phyloP scores from a whole-genome alignment of 495 filamentous ascomycete species.

The Podospora tetraspora region DNA sequence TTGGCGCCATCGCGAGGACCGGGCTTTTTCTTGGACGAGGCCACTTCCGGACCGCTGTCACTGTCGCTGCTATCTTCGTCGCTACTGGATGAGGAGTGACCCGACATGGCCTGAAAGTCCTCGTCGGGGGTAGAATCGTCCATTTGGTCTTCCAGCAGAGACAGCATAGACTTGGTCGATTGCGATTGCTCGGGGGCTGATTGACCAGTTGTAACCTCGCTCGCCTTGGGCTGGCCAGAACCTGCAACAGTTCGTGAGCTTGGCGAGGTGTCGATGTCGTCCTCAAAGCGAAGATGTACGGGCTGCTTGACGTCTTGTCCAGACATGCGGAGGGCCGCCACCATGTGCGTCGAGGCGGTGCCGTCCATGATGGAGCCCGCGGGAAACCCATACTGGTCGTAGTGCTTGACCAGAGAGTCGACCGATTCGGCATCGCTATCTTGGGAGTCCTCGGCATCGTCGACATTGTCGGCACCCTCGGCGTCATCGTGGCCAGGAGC shows the following conservation, averaged over 20 bases:
- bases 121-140: conserved; percentile 17
- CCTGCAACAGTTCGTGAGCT: background rate
- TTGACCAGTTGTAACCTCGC: background rate
- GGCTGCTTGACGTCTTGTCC: conserved; percentile 28
- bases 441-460: conserved; percentile 11
- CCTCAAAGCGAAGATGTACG: conserved; percentile 33
- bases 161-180: background rate
- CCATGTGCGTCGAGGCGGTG: conserved; percentile 37
- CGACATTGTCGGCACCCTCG: conserved; percentile 12
- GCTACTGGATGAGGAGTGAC: background rate
- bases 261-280: conserved; percentile 17
- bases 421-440: conserved; percentile 30
- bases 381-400: conserved; percentile 47
- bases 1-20: background rate
- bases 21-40: conserved; percentile 8
- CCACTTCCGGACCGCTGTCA: conserved; percentile 21
- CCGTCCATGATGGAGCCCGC: conserved; percentile 44
- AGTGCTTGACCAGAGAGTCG: conserved; percentile 32
- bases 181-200: background rate
- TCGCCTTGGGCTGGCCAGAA: background rate
- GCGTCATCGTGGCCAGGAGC: background rate
- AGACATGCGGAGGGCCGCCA: conserved; percentile 22
- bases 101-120: conserved; percentile 12
- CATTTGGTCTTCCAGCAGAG: conserved; percentile 3
- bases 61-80: conserved; percentile 15